Base-by-base conservation (phyloP, 768 basidiomycete species). In the Rhodotorula toruloides region DNA sequence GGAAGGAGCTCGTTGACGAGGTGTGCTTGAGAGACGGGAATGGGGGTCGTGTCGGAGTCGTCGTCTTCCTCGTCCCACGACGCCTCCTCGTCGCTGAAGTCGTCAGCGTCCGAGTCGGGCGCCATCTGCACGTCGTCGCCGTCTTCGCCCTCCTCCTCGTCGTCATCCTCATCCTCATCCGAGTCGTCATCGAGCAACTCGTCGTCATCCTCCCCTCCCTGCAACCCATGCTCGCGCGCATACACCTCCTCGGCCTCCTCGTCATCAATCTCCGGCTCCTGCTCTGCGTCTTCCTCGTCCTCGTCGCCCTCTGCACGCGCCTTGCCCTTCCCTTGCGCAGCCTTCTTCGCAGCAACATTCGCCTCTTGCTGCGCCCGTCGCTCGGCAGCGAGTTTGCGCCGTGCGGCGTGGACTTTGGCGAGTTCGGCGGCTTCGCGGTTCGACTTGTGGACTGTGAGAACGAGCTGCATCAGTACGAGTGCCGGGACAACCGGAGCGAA, bases 331-430 rank as follows among this genome's bases (percentile, higher is more conserved):
- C 16, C 17, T 16, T 12, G 2, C 14, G 72, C 74, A 11, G 81
- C 82, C 77, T 87, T 87, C 80, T 98, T 99, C 54, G 87, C 83
- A 54, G 84, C 82, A 10, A 98, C 89, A 77, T 98, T 99, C 59
- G 83, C 83, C 76, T 91, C 92, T 76, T 98, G 96, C 75, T 96
- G 90, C 76, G 83, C 87, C 68, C 85, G 86, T 74, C 88, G 89
- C 31, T 85, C 87, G 4, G 84, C 87, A 75, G 92, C 89, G 32
- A 86, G 84, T 32, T 84, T 83, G 73, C 87, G 86, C 65, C 87
- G 83, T 17, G 80, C 82, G 36, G 82, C 80, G 27, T 83, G 80
- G 71, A 93, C 87, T 55, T 86, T 84, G 77, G 88, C 90, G 43
- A 88, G 73, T 19, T 68, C 65, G 16, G 68, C 49, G 27, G 72